Evolutionary conservation across 345 rosid species (phyloP), one percentile per base, ranked within the genome.

Genomic region (Eucalyptus viminalis): DNA sequence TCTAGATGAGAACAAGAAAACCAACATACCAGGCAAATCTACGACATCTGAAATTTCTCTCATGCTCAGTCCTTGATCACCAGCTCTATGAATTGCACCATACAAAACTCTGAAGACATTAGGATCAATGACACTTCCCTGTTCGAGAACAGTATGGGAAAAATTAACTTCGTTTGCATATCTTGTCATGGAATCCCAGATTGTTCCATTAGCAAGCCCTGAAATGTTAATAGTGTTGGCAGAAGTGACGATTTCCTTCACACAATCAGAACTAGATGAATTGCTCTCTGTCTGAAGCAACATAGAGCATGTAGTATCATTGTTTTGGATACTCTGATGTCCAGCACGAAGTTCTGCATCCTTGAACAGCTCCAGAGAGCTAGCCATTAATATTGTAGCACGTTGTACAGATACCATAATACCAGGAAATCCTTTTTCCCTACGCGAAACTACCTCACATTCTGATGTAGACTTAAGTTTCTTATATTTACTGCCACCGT

Each of bases 341-440:
- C 86, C 86, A 9, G 51, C 58, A 89, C 69, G 40, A 91, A 92
- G 90, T 81, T 87, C 92, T 89, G 89, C 91, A 89, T 93, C 92
- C 88, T 91, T 95, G 90, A 94, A 93, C 91, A 95, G 89, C 65
- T 95, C 96, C 76, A 97, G 49, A 86, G 95, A 89, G 80, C 91
- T 88, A 87, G 93, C 90, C 31, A 93, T 90, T 76, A 86, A 91
- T 88, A 97, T 80, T 76, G 89, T 90, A 88, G 92, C 92, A 86
- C 96, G 94, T 50, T 88, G 92, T 86, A 96, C 88, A 90, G 92
- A 94, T 45, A 97, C 94, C 89, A 88, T 88, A 88, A 98, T 94
- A 87, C 99, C 98, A 87, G 99, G 99, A 92, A 96, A 98, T 34
- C 99, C 99, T 92, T 98, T 98, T 92, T 94, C 99, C 86, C 96